A percentile compares a stretch with the other conserved stretches of the same genome.
phyloP scores from a whole-genome alignment of 805 yeast species.

The Saccharomycopsis sp. region DNA sequence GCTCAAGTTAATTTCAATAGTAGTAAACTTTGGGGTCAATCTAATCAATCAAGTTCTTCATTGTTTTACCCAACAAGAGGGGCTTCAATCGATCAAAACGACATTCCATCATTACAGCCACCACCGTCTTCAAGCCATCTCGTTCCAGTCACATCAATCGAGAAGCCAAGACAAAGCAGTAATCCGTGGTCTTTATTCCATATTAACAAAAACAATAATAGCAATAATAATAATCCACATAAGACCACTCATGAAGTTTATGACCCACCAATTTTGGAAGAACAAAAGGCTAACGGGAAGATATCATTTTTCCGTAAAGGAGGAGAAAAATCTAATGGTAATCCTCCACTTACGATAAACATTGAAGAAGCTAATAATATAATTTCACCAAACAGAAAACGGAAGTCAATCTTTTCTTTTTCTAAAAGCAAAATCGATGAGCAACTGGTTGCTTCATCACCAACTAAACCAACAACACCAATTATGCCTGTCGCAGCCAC shows the following conservation, averaged over 20 bases:
- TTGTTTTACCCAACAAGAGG: conserved; percentile 9
- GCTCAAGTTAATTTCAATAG: conserved; percentile 14
- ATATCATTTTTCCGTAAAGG: conserved; percentile 10
- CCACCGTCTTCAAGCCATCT: no score
- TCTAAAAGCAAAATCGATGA: conserved; percentile 3
- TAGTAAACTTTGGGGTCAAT: conserved; percentile 3
- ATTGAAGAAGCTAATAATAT: not conserved
- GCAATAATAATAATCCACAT: not conserved
- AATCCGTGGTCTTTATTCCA: conserved; percentile 16
- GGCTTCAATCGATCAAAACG: no score
- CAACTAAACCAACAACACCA: no score
- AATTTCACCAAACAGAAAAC: conserved; percentile 10
- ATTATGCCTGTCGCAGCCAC: no score
- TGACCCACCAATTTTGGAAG: not conserved
- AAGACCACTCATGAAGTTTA: not conserved
- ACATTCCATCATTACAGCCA: no score
- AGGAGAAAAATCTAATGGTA: conserved; percentile 1
- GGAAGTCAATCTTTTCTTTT: conserved; percentile 17
- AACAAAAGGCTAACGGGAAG: not conserved
- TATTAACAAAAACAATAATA: conserved; percentile 4
- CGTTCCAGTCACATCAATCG: not conserved
- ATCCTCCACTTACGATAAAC: not conserved
- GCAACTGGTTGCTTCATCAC: not conserved
- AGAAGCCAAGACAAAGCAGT: not conserved
- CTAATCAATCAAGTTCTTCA: conserved; percentile 6